Percentiles rank a stretch among this genome's conserved stretches.
Evolutionary conservation across 148 eudicot species (phyloP).

Genomic region (Rhododendron ovatum): DNA sequence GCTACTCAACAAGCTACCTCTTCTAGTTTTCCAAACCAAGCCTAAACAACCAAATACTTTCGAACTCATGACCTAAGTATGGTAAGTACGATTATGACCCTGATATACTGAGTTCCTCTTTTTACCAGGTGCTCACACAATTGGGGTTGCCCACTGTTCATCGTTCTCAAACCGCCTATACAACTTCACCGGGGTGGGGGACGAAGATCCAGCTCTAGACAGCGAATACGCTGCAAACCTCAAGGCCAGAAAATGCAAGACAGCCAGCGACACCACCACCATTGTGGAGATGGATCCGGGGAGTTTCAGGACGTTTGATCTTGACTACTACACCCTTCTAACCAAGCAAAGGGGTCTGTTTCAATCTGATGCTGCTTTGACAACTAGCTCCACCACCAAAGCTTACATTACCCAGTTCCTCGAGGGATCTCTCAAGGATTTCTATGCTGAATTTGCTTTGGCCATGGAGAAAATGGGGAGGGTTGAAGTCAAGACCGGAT

Average conservation of each 20-base stretch:
- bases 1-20: not conserved
- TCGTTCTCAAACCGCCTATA: conserved; percentile 32
- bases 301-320: conserved; percentile 69
- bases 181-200: conserved; percentile 43
- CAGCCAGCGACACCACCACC: conserved; percentile 45
- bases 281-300: conserved; percentile 87
- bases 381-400: conserved; percentile 35
- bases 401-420: conserved; percentile 32
- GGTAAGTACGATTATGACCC: not conserved
- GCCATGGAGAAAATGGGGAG: conserved; percentile 76
- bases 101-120: not conserved
- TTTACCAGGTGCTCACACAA: conserved; percentile 40
- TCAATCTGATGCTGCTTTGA: conserved; percentile 64
- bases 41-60: not conserved
- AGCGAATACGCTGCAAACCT: conserved; percentile 62
- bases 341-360: conserved; percentile 71
- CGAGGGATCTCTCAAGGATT: conserved; percentile 39
- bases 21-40: not conserved
- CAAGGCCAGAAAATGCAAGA: conserved; percentile 49
- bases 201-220: conserved; percentile 51
- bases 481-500: conserved; percentile 56
- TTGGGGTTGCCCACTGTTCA: conserved; percentile 38
- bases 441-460: conserved; percentile 46
- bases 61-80: not conserved
- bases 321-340: conserved; percentile 53